Base-by-base conservation (phyloP, 2,329 filamentous ascomycete species). In the Epichloe hybrida region DNA sequence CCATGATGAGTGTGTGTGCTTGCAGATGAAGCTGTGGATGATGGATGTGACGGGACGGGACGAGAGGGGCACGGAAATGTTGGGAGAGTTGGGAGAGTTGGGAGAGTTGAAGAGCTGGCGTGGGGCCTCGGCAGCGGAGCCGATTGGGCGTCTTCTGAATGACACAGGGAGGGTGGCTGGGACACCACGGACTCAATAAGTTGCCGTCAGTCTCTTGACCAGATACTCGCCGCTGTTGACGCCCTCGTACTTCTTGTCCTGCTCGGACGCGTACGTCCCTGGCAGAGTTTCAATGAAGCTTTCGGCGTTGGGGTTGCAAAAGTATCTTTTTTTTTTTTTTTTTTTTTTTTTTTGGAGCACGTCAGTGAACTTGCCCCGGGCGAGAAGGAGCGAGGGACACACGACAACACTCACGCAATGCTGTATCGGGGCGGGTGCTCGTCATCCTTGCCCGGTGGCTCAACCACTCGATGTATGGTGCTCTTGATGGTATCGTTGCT, bases 401-500 rank as follows among this genome's bases (percentile, higher is more conserved):
- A 13, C 20, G 31, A 35, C 15, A 45, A 72, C 17, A 72, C 17
- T 62, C 58, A 96, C 59, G 89, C 90, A 62, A 96, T 84, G 59
- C 85, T 91, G 62, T 96, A 96, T 39, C 86, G 74, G 0, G 88
- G 74, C 1, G 88, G 88, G 64, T 94, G 84, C 15, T 74, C 75
- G 7, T 68, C 69, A 3, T 69, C 71, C 4, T 73, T 74, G 15
- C 72, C 70, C 0, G 87, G 86, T 2, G 90, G 90, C 69, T 95
- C 86, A 5, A 96, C 86, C 1, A 96, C 90, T 11, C 89, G 81
- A 66, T 96, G 90, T 53, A 89, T 80, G 4, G 90, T 96, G 62
- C 86, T 91, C 70, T 86, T 89, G 69, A 96, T 95, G 4, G 79
- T 85, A 61, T 94, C 88, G 62, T 96, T 96, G 56, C 85, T 88